A percentile compares a stretch with the other conserved stretches of the same genome.
Evolutionary conservation across 495 filamentous ascomycete species (phyloP).

Genomic region (Penicillium cinerascens): DNA sequence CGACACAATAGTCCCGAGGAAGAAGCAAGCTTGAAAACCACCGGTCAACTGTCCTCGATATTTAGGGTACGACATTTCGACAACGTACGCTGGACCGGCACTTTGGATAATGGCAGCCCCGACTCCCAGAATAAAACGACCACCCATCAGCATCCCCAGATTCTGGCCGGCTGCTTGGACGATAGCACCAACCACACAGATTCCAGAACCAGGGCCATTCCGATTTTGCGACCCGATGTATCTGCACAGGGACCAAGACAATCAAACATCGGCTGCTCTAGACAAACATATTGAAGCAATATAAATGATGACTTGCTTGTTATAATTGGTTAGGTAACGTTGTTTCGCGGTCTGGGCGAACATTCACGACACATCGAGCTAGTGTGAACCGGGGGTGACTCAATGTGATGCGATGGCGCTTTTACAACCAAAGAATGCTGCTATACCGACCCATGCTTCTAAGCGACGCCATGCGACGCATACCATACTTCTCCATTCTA

Average conservation of each 20-base stretch:
- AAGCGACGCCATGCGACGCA: slow-evolving; percentile 58
- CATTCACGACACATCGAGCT: too few species aligned
- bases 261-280: too few species aligned
- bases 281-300: too few species aligned
- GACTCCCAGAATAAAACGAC: slow-evolving; percentile 74
- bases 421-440: slow-evolving; percentile 68
- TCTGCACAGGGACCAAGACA: slow-evolving; percentile 28
- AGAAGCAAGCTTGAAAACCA: background rate
- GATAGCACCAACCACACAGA: slow-evolving; percentile 45
- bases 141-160: slow-evolving; percentile 61
- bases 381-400: too few species aligned
- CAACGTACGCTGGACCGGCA: slow-evolving; percentile 71
- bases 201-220: too few species aligned
- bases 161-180: slow-evolving; percentile 49
- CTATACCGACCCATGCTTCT: slow-evolving; percentile 66
- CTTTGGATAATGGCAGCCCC: slow-evolving; percentile 64
- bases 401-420: slow-evolving; percentile 77
- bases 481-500: slow-evolving; percentile 43
- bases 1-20: too few species aligned
- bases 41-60: slow-evolving; percentile 63
- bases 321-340: too few species aligned
- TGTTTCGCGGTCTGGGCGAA: too few species aligned
- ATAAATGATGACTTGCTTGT: too few species aligned
- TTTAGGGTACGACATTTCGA: slow-evolving; percentile 70
- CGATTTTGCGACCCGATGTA: too few species aligned